Evolutionary conservation across 768 basidiomycete species (phyloP).

Genomic region (Collybia sordida): DNA sequence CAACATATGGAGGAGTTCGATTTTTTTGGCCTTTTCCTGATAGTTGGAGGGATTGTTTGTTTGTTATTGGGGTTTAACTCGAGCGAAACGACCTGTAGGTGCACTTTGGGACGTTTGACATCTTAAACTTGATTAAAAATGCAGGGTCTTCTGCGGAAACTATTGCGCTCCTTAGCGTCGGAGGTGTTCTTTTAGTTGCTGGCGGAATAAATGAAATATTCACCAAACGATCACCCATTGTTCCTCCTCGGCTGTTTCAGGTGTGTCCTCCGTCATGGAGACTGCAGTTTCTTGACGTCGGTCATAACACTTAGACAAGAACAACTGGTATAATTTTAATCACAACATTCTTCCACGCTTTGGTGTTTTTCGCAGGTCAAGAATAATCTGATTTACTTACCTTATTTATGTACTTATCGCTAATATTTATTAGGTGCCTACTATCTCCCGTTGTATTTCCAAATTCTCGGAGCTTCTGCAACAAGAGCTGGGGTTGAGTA

Average conservation of each 20-base stretch:
- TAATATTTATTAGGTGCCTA: conserved; percentile 39
- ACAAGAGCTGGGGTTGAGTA: conserved; percentile 69
- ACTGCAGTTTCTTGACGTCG: background rate
- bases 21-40: conserved; percentile 62
- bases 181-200: conserved; percentile 48
- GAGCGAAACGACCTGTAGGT: conserved; percentile 66
- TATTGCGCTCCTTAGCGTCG: conserved; percentile 62
- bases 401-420: background rate
- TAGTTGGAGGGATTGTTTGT: conserved; percentile 65
- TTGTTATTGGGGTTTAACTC: conserved; percentile 73
- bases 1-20: conserved; percentile 70
- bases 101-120: background rate
- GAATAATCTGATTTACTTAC: background rate
- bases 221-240: conserved; percentile 66
- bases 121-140: background rate
- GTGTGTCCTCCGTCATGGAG: conserved; percentile 37
- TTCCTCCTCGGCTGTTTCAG: conserved; percentile 76
- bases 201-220: conserved; percentile 57
- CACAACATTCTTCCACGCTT: conserved; percentile 59
- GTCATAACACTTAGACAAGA: conserved; percentile 49
- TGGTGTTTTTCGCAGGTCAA: conserved; percentile 59
- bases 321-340: conserved; percentile 66
- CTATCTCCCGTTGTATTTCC: conserved; percentile 78
- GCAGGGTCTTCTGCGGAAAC: conserved; percentile 61
- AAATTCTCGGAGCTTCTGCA: conserved; percentile 74